A percentile compares a stretch with the other conserved stretches of the same genome.
Conservation (phyloP, 345 rosid genomes). For the Aquilaria sinensis region DNA sequence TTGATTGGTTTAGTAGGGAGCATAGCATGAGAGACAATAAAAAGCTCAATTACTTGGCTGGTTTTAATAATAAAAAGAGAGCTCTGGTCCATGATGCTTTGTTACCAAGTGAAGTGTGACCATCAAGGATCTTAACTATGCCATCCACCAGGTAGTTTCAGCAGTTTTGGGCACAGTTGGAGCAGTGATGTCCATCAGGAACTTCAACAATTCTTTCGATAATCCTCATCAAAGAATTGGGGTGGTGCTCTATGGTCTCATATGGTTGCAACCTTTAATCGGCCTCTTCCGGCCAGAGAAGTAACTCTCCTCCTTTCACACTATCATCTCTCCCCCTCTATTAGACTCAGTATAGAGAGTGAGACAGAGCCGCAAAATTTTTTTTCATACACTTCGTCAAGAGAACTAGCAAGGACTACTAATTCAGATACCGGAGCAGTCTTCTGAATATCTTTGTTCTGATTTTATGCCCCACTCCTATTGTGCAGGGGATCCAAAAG, state of each 20-base stretch:
- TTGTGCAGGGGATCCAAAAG: conserved; percentile 38
- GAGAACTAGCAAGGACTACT: neutral
- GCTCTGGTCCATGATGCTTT: no score
- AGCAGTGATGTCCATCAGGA: conserved; percentile 68
- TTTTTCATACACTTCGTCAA: neutral
- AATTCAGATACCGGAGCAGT: neutral
- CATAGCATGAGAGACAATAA: neutral
- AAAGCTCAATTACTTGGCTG: no score
- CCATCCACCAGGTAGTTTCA: conserved; percentile 43
- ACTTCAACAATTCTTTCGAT: conserved; percentile 64
- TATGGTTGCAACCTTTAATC: conserved; percentile 69
- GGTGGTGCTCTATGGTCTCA: conserved; percentile 51
- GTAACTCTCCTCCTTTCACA: conserved; percentile 19
- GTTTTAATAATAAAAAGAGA: no score
- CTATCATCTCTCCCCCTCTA: neutral
- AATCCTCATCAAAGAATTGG: conserved; percentile 85
- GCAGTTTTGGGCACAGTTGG: conserved; percentile 62
- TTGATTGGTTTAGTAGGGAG: conserved; percentile 3
- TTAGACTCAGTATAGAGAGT: neutral
- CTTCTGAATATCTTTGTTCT: neutral
- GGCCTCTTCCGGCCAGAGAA: conserved; percentile 62
- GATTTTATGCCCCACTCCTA: neutral
- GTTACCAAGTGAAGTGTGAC: no score
- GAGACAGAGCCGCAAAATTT: neutral
- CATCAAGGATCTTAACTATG: neutral